phyloP scores from a whole-genome alignment of 2,329 filamentous ascomycete species.

The Hypoxylon sp. region DNA sequence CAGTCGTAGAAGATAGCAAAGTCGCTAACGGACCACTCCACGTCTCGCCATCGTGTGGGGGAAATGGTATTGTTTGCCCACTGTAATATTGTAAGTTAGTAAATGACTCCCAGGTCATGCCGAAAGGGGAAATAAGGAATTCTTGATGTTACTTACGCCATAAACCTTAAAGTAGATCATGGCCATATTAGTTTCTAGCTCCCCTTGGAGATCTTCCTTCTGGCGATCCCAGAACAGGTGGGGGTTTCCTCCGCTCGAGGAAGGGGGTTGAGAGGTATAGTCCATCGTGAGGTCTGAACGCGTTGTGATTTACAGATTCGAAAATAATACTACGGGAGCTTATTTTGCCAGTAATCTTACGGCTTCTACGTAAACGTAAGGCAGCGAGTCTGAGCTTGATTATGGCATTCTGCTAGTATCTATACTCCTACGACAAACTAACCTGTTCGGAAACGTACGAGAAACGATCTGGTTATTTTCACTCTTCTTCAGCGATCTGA shows the following conservation, averaged over 20 bases:
- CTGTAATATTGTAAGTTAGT: not conserved
- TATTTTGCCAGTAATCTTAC: not conserved
- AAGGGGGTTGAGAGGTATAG: not conserved
- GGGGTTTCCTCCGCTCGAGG: not conserved
- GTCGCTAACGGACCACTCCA: slow-evolving; percentile 26
- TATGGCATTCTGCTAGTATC: not conserved
- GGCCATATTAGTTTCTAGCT: not conserved
- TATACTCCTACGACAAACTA: not conserved
- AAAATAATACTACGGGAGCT: not conserved
- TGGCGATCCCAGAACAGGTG: not conserved
- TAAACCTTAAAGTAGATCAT: slow-evolving; percentile 13
- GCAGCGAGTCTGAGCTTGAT: not conserved
- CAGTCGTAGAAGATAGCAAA: slow-evolving; percentile 35
- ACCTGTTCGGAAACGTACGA: not conserved
- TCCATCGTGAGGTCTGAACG: not conserved
- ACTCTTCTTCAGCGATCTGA: too few relatives aligned
- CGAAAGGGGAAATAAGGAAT: not conserved
- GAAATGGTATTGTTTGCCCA: not conserved
- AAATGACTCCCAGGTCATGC: not conserved
- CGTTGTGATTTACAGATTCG: not conserved
- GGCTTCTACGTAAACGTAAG: not conserved
- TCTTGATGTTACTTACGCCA: not conserved
- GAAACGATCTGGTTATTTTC: not conserved
- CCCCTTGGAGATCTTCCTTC: not conserved
- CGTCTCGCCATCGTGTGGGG: not conserved